Base-by-base conservation (phyloP, 2,329 filamentous ascomycete genomes). In the Pleurostoma richardsiae region DNA sequence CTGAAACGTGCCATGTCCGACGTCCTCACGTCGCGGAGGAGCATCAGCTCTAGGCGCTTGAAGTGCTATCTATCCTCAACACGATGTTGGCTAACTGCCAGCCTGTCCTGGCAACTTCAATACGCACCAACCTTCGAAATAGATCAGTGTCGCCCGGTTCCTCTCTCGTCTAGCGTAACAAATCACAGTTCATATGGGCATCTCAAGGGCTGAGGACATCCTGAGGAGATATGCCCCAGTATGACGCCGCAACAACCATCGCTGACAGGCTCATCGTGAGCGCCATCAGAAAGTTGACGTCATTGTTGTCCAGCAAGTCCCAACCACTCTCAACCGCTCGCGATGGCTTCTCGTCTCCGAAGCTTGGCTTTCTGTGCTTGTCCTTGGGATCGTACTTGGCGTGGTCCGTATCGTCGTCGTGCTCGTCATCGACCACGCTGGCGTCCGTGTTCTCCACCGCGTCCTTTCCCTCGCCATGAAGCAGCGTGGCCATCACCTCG, bases 201-300 rank as follows among this genome's bases (percentile, higher is more conserved):
- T 19, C 19, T 58, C 55, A 67, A 42, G 58, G 53, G 46, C 56
- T 54, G 53, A 71, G 52, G 29, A 79, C 66, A 45, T 61, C 71
- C 46, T 66, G 56, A 10, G 82, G 58, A 5, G 80, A 74, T 28
- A 83, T 59, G 4, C 67, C 72, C 82, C 82, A 86, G 49, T 77
- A 74, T 77, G 75, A 82, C 40, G 74, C 68, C 30, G 79, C 82
- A 31, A 80, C 66, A 0, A 69, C 72, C 81, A 97, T 95, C 4
- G 84, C 87, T 4, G 85, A 80, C 19, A 90, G 54, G 61, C 88
- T 96, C 80, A 95, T 91, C 4, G 75, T 74, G 10, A 81, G 76
- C 0, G 92, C 91, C 92, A 96, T 97, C 47, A 92, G 65, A 48
- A 96, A 81, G 65, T 99, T 99, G 57, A 99, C 90, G 46, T 88